A percentile compares a stretch with the other conserved stretches of the same genome.
Evolutionary conservation across 2,329 filamentous ascomycete genomes (phyloP).

Genomic region (Dactylellina parvicollis): DNA sequence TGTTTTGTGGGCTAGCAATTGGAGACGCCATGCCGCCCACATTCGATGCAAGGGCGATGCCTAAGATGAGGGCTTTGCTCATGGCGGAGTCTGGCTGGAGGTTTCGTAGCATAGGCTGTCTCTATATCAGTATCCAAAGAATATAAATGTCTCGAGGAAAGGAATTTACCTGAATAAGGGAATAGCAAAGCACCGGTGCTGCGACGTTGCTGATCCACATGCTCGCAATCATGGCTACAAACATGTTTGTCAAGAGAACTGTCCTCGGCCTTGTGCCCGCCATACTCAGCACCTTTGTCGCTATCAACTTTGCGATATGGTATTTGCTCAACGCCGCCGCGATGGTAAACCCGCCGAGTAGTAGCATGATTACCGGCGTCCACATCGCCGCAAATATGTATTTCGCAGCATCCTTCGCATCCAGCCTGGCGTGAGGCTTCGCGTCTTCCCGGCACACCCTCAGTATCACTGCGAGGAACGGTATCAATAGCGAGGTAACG

Average conservation of each 20-base stretch:
- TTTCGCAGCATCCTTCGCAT: slow-evolving; percentile 80
- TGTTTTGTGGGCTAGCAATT: slow-evolving; percentile 96
- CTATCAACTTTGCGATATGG: slow-evolving; percentile 96
- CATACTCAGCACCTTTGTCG: slow-evolving; percentile 94
- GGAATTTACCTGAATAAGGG: slow-evolving; percentile 82
- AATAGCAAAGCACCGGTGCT: slow-evolving; percentile 94
- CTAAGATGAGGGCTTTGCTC: slow-evolving; percentile 93
- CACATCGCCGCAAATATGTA: slow-evolving; percentile 97
- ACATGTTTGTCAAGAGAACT: slow-evolving; percentile 97
- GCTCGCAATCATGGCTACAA: slow-evolving; percentile 94
- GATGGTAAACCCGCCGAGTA: slow-evolving; percentile 94
- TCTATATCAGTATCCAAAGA: slow-evolving; percentile 18
- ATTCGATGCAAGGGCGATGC: slow-evolving; percentile 93
- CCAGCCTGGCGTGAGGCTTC: slow-evolving; percentile 74
- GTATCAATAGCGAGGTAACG: slow-evolving; percentile 91
- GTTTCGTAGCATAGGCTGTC: slow-evolving; percentile 88
- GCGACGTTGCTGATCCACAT: slow-evolving; percentile 99
- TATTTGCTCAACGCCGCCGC: slow-evolving; percentile 96
- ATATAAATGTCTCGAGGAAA: slow-evolving; percentile 16
- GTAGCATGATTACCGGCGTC: slow-evolving; percentile 98
- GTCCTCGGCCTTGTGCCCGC: slow-evolving; percentile 89
- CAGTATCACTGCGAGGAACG: slow-evolving; percentile 88
- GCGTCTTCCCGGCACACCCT: slow-evolving; percentile 80
- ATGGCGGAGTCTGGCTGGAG: slow-evolving; percentile 88
- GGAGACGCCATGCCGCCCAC: slow-evolving; percentile 96